These are phyloP conservation scores for Termitomyces sp. DNA, from an alignment of 768 basidiomycete genomes.

Conservation along the genomic window DNA sequence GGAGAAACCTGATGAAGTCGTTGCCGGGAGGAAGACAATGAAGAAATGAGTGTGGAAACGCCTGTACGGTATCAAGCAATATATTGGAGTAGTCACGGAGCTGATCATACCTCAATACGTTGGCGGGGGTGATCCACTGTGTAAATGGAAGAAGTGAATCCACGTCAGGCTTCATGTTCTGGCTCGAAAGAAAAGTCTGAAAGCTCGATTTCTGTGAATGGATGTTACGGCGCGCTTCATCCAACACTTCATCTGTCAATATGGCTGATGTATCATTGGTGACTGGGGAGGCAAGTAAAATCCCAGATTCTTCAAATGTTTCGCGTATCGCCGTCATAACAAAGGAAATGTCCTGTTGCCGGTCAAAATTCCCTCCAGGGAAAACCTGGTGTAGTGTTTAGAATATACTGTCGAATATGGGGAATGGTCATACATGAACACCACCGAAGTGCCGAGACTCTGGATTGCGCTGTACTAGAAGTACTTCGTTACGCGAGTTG, in stretches of 20 bases:
- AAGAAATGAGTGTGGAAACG: conserved; percentile 72
- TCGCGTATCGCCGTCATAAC: conserved; percentile 66
- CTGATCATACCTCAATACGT: conserved; percentile 39
- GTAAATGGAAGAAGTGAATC: conserved; percentile 61
- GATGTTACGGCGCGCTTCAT: conserved; percentile 49
- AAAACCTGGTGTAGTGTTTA: conserved; percentile 48
- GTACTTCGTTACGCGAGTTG: conserved; percentile 59
- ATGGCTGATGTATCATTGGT: conserved; percentile 7
- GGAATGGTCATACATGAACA: conserved; percentile 45
- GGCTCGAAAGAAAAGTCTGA: conserved; percentile 41
- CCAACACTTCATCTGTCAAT: conserved; percentile 35
- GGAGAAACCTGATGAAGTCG: conserved; percentile 41
- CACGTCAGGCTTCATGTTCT: conserved; percentile 38
- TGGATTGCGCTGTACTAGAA: conserved; percentile 68
- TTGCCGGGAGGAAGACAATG: conserved; percentile 50
- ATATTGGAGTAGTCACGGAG: neutral
- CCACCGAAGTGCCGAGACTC: conserved; percentile 59
- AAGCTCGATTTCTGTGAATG: conserved; percentile 49
- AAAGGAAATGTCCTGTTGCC: conserved; percentile 50
- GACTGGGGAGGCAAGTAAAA: conserved; percentile 48
- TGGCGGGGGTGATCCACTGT: conserved; percentile 67
- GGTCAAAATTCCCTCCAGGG: conserved; percentile 68
- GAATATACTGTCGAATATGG: neutral
- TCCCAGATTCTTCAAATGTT: conserved; percentile 72
- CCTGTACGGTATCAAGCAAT: conserved; percentile 24